phyloP scores from a whole-genome alignment of 140 eudicot genomes.

The Oenanthe javanica region DNA sequence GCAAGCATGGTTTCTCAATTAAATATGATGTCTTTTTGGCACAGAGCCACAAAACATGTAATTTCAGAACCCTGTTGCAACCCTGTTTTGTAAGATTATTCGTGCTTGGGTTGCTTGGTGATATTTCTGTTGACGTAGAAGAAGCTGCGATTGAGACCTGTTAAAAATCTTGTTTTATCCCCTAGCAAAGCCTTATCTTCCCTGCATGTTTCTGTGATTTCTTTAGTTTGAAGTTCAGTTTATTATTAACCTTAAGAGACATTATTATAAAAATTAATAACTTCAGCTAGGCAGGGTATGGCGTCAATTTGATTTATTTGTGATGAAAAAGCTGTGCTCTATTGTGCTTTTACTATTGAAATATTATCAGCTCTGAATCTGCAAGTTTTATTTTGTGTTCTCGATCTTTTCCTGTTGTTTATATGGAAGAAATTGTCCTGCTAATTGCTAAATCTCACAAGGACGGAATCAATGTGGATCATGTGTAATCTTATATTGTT shows the following conservation, averaged over 20 bases:
- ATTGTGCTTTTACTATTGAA: not conserved
- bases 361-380: not conserved
- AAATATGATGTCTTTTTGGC: no score
- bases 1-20: no score
- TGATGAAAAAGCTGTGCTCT: no score
- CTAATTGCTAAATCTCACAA: not conserved
- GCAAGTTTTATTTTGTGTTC: not conserved
- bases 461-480: not conserved
- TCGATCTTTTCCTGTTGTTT: not conserved
- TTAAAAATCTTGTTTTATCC: not conserved
- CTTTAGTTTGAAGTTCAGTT: no score
- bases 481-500: not conserved
- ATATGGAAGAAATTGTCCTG: not conserved
- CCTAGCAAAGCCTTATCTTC: not conserved
- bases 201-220: not conserved
- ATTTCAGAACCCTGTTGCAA: no score
- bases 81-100: no score
- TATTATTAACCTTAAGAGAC: no score
- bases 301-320: no score
- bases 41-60: no score
- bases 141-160: slow-evolving; percentile 10
- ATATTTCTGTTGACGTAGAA: slow-evolving; percentile 1
- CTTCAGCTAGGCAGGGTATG: no score
- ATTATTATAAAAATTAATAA: no score
- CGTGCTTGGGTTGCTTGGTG: slow-evolving; percentile 46